phyloP scores from a whole-genome alignment of 2,329 filamentous ascomycete species.

The Xylariaceae sp. region DNA sequence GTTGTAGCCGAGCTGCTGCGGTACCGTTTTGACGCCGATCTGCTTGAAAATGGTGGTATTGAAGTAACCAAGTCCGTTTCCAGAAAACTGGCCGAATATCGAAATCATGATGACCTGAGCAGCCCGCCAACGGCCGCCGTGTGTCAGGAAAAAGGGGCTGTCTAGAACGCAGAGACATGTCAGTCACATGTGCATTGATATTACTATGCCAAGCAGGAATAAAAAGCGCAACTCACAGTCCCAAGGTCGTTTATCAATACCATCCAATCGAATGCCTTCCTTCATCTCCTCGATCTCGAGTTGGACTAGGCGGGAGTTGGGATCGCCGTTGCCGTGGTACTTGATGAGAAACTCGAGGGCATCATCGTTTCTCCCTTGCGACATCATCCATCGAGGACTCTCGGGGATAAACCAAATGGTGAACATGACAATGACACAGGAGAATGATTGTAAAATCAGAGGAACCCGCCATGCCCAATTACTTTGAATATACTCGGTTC shows the following conservation, averaged over 20 bases:
- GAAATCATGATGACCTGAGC: slow-evolving; percentile 46
- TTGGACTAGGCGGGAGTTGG: slow-evolving; percentile 35
- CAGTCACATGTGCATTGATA: not conserved
- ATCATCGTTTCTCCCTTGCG: slow-evolving; percentile 36
- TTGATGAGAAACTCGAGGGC: slow-evolving; percentile 38
- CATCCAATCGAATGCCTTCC: slow-evolving; percentile 39
- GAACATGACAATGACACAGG: slow-evolving; percentile 37
- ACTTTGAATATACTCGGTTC: slow-evolving; percentile 39
- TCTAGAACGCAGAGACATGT: slow-evolving; percentile 27
- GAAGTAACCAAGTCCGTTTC: slow-evolving; percentile 47
- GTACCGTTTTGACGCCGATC: slow-evolving; percentile 34
- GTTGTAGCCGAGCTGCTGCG: slow-evolving; percentile 41
- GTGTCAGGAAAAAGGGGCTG: slow-evolving; percentile 39
- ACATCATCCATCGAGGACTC: slow-evolving; percentile 39
- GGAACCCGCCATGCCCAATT: slow-evolving; percentile 47
- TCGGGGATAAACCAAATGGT: slow-evolving; percentile 38
- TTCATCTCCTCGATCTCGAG: slow-evolving; percentile 40
- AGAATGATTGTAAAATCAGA: slow-evolving; percentile 42
- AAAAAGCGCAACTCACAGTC: slow-evolving; percentile 34
- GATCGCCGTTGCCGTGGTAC: slow-evolving; percentile 40
- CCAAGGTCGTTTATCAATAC: slow-evolving; percentile 43
- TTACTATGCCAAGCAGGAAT: not conserved
- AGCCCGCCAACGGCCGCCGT: slow-evolving; percentile 44
- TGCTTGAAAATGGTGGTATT: slow-evolving; percentile 43
- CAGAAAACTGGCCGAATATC: slow-evolving; percentile 47